phyloP scores from a whole-genome alignment of 2,329 filamentous ascomycete species.

The Ophiostoma novo-ulmi region DNA sequence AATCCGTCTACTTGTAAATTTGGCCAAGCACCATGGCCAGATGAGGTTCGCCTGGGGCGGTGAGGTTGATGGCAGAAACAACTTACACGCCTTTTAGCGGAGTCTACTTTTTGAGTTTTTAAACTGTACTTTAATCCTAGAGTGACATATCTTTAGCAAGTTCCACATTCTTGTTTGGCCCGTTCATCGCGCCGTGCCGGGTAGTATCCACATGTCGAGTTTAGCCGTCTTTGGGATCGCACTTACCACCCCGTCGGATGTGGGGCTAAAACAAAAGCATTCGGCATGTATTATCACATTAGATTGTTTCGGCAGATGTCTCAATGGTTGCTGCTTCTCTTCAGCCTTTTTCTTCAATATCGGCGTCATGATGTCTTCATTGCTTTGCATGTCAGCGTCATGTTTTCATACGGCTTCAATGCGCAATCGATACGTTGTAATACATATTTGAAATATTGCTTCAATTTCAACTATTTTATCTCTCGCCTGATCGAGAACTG shows the following conservation, averaged over 20 bases:
- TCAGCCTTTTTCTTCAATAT: neutral
- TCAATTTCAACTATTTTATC: neutral
- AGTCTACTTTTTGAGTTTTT: neutral
- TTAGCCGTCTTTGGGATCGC: constrained; percentile 1
- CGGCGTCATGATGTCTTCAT: neutral
- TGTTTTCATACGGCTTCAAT: too few species aligned
- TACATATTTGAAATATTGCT: too few species aligned
- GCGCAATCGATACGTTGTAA: too few species aligned
- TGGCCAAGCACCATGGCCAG: neutral
- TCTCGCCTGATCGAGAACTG: neutral
- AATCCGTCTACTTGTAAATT: neutral
- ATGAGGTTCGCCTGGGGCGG: constrained; percentile 8
- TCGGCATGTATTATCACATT: neutral
- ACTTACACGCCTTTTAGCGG: constrained; percentile 15
- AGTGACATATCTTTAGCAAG: neutral
- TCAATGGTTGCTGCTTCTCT: neutral
- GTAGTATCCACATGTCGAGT: constrained; percentile 11
- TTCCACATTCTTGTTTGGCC: constrained; percentile 6
- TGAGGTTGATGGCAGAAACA: constrained; percentile 19
- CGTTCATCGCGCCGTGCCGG: constrained; percentile 8
- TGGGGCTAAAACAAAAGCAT: neutral
- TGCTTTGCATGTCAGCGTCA: neutral
- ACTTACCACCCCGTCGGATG: neutral
- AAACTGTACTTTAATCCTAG: neutral
- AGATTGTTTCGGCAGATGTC: neutral